Base-by-base conservation (phyloP, 2,329 filamentous ascomycete species). In the Tolypocladium guangdongense region DNA sequence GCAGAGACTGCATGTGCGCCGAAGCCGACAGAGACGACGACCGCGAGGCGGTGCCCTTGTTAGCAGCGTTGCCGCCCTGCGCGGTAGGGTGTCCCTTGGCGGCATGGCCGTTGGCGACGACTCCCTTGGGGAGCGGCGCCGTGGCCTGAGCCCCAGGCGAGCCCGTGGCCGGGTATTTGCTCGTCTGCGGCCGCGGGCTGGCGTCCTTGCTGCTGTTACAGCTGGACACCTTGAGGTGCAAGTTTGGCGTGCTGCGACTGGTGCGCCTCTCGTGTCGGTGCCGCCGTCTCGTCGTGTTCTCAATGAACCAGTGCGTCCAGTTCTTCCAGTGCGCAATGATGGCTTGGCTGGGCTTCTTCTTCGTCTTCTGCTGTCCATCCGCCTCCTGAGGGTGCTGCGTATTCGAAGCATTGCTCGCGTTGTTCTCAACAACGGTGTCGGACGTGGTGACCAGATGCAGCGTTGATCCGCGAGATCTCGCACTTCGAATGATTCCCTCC, bases 381-480 rank as follows among this genome's bases (percentile, higher is more conserved):
- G 67, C 61, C 52, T 64, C 61, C 53, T 66, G 62, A 30, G 62
- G 56, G 56, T 70, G 59, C 43, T 64, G 61, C 38, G 53, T 50
- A 8, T 54, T 51, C 2, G 52, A 48, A 1, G 48, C 49, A 38
- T 55, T 59, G 36, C 51, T 61, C 32, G 59, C 58, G 52, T 66
- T 67, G 27, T 41, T 48, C n/a, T 67, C 58, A 22, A 68, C 68
- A 18, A 81, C 58, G 1, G 73, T 74, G 20, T 81, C 78, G 7
- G 76, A 75, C 0, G 82, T 83, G 11, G 88, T 87, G 39, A 95
- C 90, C 5, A 95, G 81, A 64, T 96, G 90, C 35, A 96, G 78
- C 58, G 90, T 93, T 60, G 90, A 96, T 45, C 88, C 87, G 56
- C 89, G 78, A 59, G 88, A 87, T 60, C 86, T 78, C 55, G 87